Evolutionary conservation across 2,329 filamentous ascomycete species (phyloP), one percentile per base, ranked within the genome.

Genomic region (Simplicillium sp.): DNA sequence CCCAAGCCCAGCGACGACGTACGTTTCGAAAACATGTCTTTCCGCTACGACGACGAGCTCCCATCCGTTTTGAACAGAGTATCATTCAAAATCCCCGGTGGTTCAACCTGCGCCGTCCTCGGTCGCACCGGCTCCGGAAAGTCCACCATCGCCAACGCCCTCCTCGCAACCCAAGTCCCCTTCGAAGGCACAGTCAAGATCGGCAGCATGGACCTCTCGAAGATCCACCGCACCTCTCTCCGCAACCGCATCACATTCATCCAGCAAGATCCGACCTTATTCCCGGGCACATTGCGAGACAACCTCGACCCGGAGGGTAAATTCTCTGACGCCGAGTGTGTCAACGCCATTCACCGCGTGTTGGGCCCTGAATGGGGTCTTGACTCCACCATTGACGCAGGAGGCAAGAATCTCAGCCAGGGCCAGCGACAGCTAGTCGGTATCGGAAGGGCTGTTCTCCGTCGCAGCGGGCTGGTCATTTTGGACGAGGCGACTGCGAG

Each of bases 51-150:
- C 7, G 77, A 83, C 1, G 75, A 84, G 44, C 74, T 94, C 0
- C 84, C 88, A 0, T 80, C 84, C 0, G 84, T 87, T 0, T 62
- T 95, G 1, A 64, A 69, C 7, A 67, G 81, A 35, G 68, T 94
- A 20, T 78, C 75, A 0, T 80, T 95, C 45, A 75, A 70, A 2
- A 87, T 95, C 39, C 84, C 84, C 0, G 73, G 73, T 3, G 73
- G 75, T 2, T 66, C 73, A 8, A 78, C 73, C 0, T 77, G 76
- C 32, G 74, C 75, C 0, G 76, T 95, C 6, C 81, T 90, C 1
- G 88, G 88, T 2, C 79, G 88, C 29, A 95, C 89, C 0, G 82
- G 86, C 0, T 92, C 85, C 0, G 88, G 88, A 13, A 96, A 96
- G 62, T 89, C 83, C 20, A 95, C 88, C 0, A 64, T 81, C 2